phyloP scores from a whole-genome alignment of 2,329 filamentous ascomycete species.

The Aspergillus ustus region DNA sequence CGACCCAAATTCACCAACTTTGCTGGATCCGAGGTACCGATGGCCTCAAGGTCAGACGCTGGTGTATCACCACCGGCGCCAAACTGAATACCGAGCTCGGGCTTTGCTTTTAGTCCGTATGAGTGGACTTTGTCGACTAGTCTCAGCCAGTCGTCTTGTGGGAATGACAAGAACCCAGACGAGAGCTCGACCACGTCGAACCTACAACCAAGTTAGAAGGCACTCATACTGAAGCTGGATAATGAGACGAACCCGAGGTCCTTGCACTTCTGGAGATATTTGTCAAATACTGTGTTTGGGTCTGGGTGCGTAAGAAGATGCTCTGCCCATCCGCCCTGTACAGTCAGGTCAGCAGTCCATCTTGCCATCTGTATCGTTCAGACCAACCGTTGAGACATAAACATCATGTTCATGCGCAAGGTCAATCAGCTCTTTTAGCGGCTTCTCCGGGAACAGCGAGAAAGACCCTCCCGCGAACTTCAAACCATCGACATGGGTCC shows the following conservation, averaged over 20 bases:
- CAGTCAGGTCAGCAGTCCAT: not conserved
- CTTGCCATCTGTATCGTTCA: not conserved
- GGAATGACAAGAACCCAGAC: conserved; percentile 59
- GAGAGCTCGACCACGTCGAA: conserved; percentile 62
- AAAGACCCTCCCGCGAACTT: conserved; percentile 62
- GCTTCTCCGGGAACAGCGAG: conserved; percentile 54
- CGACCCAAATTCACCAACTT: conserved; percentile 56
- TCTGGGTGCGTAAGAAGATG: conserved; percentile 57
- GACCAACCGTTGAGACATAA: conserved; percentile 57
- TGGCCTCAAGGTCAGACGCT: conserved; percentile 51
- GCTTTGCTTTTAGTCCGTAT: conserved; percentile 57
- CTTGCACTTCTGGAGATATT: conserved; percentile 58
- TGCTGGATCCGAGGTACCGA: conserved; percentile 55
- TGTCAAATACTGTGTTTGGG: conserved; percentile 51
- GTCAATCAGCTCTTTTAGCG: conserved; percentile 53
- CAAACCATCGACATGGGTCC: conserved; percentile 58
- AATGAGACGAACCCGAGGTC: conserved; percentile 47
- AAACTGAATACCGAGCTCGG: conserved; percentile 62
- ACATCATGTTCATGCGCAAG: conserved; percentile 55
- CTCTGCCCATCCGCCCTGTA: conserved; percentile 59
- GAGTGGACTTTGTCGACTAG: conserved; percentile 55
- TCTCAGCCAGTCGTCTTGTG: conserved; percentile 59
- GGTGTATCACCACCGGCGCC: conserved; percentile 60
- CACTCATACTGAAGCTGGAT: not conserved
- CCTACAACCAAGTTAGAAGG: conserved; percentile 29